Evolutionary conservation across 2,329 filamentous ascomycete genomes (phyloP).

Genomic region (Cercospora brassicicola): DNA sequence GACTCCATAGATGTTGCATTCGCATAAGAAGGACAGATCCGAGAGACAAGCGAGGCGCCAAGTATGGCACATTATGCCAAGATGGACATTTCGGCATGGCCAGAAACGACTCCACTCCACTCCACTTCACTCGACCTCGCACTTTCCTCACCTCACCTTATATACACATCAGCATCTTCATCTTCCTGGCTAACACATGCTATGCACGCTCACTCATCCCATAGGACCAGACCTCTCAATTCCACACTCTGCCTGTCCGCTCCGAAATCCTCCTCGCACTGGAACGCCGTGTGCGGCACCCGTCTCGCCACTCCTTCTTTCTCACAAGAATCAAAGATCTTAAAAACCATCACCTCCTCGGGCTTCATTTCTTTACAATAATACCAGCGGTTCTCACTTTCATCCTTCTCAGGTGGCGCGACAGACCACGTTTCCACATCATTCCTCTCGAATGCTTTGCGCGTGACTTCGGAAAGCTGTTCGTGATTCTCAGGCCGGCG

Average conservation of each 20-base stretch:
- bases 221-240: conserved; percentile 6
- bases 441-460: conserved; percentile 8
- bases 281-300: conserved; percentile 12
- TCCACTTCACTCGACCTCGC: too few relatives aligned
- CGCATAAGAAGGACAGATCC: too few relatives aligned
- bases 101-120: too few relatives aligned
- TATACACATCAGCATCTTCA: too few relatives aligned
- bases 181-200: too few relatives aligned
- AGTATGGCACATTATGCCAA: too few relatives aligned
- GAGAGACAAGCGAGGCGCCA: too few relatives aligned
- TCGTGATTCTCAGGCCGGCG: conserved; percentile 4
- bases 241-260: conserved; percentile 10
- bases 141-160: too few relatives aligned
- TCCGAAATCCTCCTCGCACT: conserved; percentile 9
- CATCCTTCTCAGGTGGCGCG: background rate
- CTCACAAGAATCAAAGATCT: conserved; percentile 16
- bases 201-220: too few relatives aligned
- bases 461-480: conserved; percentile 5
- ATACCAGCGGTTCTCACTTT: conserved; percentile 12
- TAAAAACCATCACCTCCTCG: conserved; percentile 10
- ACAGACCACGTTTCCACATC: conserved; percentile 12
- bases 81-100: too few relatives aligned
- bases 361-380: background rate
- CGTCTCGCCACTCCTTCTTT: conserved; percentile 6
- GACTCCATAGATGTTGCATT: too few relatives aligned